Percentiles rank a stretch among this genome's conserved stretches.
phyloP scores from a whole-genome alignment of 208 protist genomes.

The Acanthamoeba rhysodes region DNA sequence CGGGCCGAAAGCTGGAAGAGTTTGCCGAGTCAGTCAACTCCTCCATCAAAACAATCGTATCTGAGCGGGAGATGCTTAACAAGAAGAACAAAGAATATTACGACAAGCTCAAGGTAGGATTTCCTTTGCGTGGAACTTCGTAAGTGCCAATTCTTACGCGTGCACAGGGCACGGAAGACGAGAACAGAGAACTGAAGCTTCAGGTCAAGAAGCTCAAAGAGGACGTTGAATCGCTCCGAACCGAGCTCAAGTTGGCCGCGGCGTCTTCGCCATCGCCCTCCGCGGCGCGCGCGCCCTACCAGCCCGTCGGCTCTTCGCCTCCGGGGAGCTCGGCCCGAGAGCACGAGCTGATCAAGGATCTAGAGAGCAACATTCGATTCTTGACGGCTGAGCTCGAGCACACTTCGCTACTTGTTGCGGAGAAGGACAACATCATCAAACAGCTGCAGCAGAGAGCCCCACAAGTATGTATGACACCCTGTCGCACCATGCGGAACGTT shows the following conservation, averaged over 20 bases:
- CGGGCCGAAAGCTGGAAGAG: conserved; percentile 51
- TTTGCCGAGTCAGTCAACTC: conserved; percentile 52
- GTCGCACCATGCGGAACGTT: not conserved
- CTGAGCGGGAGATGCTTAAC: conserved; percentile 35
- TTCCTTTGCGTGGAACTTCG: no score
- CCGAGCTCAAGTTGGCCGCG: not conserved
- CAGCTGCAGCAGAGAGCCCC: conserved; percentile 27
- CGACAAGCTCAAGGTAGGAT: conserved; percentile 25
- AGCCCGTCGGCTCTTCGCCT: not conserved
- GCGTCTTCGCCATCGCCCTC: not conserved
- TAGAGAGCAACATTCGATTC: conserved; percentile 58
- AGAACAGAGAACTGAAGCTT: not conserved
- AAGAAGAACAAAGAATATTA: conserved; percentile 33
- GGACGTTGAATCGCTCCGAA: not conserved
- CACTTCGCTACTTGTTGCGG: not conserved
- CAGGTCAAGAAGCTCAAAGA: conserved; percentile 26
- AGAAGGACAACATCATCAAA: conserved; percentile 60
- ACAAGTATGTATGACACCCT: not conserved
- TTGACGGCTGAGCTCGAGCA: conserved; percentile 60
- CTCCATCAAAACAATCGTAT: conserved; percentile 57
- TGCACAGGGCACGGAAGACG: not conserved
- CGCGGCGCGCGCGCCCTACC: not conserved
- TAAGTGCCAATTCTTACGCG: not conserved
- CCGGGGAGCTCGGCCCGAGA: not conserved
- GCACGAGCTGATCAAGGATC: conserved; percentile 53